Percentiles rank a stretch among this genome's conserved stretches.
These are phyloP conservation scores for Ilyonectria mors-panacis DNA, from an alignment of 2,329 filamentous ascomycete genomes.

Conservation along the genomic window DNA sequence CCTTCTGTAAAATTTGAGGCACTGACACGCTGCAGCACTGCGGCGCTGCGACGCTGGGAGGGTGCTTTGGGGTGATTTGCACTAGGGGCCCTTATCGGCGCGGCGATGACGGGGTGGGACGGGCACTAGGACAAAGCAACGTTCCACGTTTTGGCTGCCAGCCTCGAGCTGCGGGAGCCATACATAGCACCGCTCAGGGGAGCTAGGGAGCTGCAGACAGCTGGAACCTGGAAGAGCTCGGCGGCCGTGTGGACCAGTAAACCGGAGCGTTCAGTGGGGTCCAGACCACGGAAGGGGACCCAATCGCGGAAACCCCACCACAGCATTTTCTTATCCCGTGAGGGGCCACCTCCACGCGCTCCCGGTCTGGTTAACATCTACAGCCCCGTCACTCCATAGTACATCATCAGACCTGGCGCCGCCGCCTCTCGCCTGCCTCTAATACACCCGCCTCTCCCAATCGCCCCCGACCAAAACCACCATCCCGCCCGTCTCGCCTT, in stretches of 20 bases:
- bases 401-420: conserved; percentile 1
- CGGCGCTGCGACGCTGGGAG: background rate
- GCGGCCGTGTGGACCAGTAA: background rate
- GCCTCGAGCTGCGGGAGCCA: background rate
- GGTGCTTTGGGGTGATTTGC: background rate
- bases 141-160: conserved; percentile 2
- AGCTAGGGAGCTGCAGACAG: conserved; percentile 8
- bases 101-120: background rate
- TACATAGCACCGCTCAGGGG: background rate
- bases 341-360: conserved; percentile 9
- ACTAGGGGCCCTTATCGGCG: conserved; percentile 4
- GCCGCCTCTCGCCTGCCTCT: background rate
- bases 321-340: conserved; percentile 10
- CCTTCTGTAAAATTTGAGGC: background rate
- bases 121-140: conserved; percentile 15
- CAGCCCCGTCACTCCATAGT: background rate
- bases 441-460: background rate
- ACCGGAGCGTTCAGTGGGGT: background rate
- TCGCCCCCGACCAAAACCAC: background rate
- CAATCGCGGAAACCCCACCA: conserved; percentile 14
- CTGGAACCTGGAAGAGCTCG: conserved; percentile 3
- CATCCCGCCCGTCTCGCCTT: background rate
- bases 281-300: background rate
- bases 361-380: background rate
- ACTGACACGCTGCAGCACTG: background rate